phyloP scores from a whole-genome alignment of 1,284 basidiomycete species.

The Phlebopus sp. region DNA sequence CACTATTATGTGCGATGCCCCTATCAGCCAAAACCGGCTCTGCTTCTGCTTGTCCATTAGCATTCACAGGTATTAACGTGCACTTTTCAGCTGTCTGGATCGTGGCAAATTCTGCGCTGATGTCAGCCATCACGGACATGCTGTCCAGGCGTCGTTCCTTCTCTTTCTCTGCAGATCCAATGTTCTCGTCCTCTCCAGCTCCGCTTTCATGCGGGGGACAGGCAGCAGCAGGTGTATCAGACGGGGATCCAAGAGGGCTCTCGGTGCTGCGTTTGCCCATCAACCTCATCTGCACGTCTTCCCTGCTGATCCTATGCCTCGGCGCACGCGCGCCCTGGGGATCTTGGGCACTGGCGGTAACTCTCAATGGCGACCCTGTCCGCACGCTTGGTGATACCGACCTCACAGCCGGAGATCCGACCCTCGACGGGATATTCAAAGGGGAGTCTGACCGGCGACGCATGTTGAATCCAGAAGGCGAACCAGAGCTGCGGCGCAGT shows the following conservation, averaged over 20 bases:
- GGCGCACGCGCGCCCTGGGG: conserved; percentile 23
- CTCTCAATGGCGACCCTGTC: conserved; percentile 30
- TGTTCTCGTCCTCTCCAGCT: background rate
- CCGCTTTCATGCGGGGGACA: background rate
- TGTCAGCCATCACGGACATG: conserved; percentile 31
- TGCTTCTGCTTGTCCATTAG: conserved; percentile 1
- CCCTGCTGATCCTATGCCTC: conserved; percentile 46
- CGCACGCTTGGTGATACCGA: conserved; percentile 20
- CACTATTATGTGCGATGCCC: background rate
- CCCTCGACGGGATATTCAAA: conserved; percentile 13
- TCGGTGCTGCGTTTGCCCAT: conserved; percentile 43
- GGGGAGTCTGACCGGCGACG: conserved; percentile 24
- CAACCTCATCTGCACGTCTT: conserved; percentile 51
- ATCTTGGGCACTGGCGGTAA: conserved; percentile 22
- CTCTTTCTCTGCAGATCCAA: conserved; percentile 4
- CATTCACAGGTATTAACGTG: conserved; percentile 22
- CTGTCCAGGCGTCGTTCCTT: conserved; percentile 10
- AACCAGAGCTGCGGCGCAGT: conserved; percentile 16
- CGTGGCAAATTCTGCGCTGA: conserved; percentile 43
- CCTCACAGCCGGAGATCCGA: conserved; percentile 19
- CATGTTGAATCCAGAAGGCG: conserved; percentile 12
- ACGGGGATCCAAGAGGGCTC: conserved; percentile 33
- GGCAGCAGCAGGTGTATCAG: conserved; percentile 1
- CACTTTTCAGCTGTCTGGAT: conserved; percentile 45
- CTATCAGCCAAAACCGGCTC: background rate